Conservation (phyloP, 2,329 filamentous ascomycete species). For the Tricladium varicosporioides region DNA sequence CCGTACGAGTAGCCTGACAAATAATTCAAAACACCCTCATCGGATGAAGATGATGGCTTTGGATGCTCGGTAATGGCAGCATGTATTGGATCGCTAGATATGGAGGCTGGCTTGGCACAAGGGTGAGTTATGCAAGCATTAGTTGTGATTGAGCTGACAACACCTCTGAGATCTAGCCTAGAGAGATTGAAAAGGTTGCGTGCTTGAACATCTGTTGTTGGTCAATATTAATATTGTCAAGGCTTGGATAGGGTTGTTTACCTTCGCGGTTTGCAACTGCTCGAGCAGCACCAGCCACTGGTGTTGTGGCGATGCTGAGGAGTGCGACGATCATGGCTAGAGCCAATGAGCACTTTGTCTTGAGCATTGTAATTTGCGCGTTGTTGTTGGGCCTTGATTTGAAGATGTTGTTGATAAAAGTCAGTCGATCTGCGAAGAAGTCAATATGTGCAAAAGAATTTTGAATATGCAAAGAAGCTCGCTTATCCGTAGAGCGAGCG, state of each 20-base stretch:
- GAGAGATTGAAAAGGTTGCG: neutral
- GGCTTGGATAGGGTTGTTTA: neutral
- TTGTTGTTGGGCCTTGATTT: neutral
- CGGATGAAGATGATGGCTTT: neutral
- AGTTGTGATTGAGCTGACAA: neutral
- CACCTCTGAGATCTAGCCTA: neutral
- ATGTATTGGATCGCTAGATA: neutral
- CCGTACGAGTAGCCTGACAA: too few species aligned
- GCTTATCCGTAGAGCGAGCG: too few species aligned
- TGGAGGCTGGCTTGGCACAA: neutral
- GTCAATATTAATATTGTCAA: neutral
- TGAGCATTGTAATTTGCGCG: neutral
- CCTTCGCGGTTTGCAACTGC: neutral
- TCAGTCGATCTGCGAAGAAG: neutral
- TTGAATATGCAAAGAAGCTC: too few species aligned
- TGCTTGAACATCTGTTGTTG: neutral
- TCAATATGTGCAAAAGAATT: neutral
- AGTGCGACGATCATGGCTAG: neutral
- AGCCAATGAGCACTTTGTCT: neutral
- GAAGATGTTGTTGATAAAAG: neutral
- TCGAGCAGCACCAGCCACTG: neutral
- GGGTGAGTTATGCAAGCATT: neutral
- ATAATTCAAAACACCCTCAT: too few species aligned
- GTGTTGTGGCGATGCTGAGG: neutral
- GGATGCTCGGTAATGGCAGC: neutral